Base-by-base conservation (phyloP, 495 filamentous ascomycete genomes). In the Terfezia claveryi region DNA sequence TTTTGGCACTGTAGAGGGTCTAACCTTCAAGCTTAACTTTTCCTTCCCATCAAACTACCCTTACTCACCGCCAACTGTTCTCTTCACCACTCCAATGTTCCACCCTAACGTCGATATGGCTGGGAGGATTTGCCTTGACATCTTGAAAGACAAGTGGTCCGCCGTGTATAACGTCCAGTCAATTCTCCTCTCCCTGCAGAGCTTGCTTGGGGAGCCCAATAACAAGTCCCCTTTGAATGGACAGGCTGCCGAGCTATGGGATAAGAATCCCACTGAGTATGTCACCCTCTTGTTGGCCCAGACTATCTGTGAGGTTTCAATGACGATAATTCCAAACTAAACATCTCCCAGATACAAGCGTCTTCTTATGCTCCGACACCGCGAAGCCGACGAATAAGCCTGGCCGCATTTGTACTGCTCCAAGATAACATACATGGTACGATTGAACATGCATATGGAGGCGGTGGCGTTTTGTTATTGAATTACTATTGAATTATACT, bases 81-180 rank as follows among this genome's bases (percentile, higher is more conserved):
- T 94, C 41, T 94, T 91, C 76, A 87, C 82, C 66, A 93, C 87
- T 0, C 85, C 85, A 12, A 92, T 94, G 68, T 92, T 89, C 70
- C 87, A 94, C 61, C 87, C 87, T 23, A 94, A 94, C 60, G 82
- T 94, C 58, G 87, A 92, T 67, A 89, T 91, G 69, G 87, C 86
- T 8, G 87, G 86, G 41, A 77, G 85, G 54, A 93, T 94, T 68
- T 94, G 87, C 67, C 73, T 99, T 56, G 92, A 96, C 68, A 99
- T 99, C 61, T 72, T 99, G 53, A 94, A 94, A 73, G 91, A 95
- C 66, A 94, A 94, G 71, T 96, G 91, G 91, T 93, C 86, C 59
- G 72, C 76, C 11, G 85, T 89, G 12, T 93, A 94, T 75, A 95
- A 94, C 62, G 82, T 91, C 55, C 85, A 91, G 70, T 91, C 80